Evolutionary conservation across 139 green algal species (phyloP), one percentile per base, ranked within the genome.

Genomic region (Chlorella sorokiniana): DNA sequence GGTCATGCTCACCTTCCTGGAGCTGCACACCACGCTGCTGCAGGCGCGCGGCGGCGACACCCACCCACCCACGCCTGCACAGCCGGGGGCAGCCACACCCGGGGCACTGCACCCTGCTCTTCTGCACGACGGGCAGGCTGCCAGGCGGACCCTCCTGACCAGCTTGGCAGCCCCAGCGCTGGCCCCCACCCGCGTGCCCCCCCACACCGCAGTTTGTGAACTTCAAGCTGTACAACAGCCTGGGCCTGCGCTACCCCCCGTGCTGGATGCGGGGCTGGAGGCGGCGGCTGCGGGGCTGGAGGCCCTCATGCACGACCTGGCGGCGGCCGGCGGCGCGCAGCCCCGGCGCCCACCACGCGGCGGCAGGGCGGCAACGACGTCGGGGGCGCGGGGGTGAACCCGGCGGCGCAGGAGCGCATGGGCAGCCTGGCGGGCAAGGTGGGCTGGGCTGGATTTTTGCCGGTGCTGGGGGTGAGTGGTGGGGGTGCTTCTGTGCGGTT

Each of bases 1-100:
- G 5, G 96, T 99, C 38, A 99, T 99, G 96, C 79, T 97, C 14
- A 99, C 96, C 38, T 99, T 99, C 91, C 90, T 99, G 81, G 97
- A 99, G 86, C 98, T 99, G 78, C 98, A 99, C 90, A 78, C 91
- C 51, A 96, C 93, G 8, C 86, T 73, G 38, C 67, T 73, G 67
- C 67, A 73, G 67, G 67, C 54, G 48, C 16, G 71, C 23, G 69
- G n/a, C n/a, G n/a, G n/a, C n/a, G n/a, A n/a, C n/a, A n/a, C n/a
- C n/a, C n/a, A n/a, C n/a, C n/a, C n/a, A n/a, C n/a, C n/a, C n/a
- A n/a, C n/a, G n/a, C n/a, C n/a, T n/a, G n/a, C n/a, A n/a, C n/a
- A n/a, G n/a, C n/a, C n/a, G n/a, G n/a, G n/a, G n/a, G n/a, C n/a
- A n/a, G n/a, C n/a, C 23, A 1, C 63, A 23, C 10, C 14, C 23